These are phyloP conservation scores for Blastobotrys illinoisensis DNA, from an alignment of 1,139 yeast species.

Conservation along the genomic window DNA sequence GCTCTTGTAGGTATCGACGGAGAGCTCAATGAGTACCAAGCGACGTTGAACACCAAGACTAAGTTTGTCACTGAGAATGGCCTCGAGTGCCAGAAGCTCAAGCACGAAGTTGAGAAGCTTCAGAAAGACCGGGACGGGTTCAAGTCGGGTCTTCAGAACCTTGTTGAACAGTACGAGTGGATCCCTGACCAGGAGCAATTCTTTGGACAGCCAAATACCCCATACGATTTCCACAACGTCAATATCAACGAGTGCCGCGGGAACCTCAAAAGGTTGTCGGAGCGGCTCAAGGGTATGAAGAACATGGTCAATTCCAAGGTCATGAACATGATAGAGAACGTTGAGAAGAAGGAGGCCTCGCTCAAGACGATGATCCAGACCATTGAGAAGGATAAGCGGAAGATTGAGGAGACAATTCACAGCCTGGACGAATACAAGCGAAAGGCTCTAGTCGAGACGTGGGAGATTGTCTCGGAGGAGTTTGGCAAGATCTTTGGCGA, in stretches of 20 bases:
- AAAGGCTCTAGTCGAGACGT: slow-evolving; percentile 76
- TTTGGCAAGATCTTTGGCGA: slow-evolving; percentile 93
- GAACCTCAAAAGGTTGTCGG: slow-evolving; percentile 53
- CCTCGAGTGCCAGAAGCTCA: slow-evolving; percentile 52
- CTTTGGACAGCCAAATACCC: slow-evolving; percentile 35
- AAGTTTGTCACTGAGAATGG: slow-evolving; percentile 47
- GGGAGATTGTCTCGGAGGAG: slow-evolving; percentile 70
- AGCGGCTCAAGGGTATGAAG: slow-evolving; percentile 65
- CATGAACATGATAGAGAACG: slow-evolving; percentile 90
- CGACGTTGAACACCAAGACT: slow-evolving; percentile 47
- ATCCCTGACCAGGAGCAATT: slow-evolving; percentile 54
- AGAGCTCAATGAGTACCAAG: slow-evolving; percentile 63
- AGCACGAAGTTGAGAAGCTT: slow-evolving; percentile 61
- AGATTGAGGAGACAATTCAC: slow-evolving; percentile 84
- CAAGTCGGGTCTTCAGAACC: slow-evolving; percentile 42
- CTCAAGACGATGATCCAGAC: slow-evolving; percentile 78
- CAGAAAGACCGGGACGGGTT: slow-evolving; percentile 38
- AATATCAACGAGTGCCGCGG: slow-evolving; percentile 59
- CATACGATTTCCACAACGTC: slow-evolving; percentile 43
- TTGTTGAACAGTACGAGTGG: slow-evolving; percentile 65
- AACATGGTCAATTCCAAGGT: slow-evolving; percentile 82
- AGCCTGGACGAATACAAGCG: slow-evolving; percentile 83
- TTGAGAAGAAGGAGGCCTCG: slow-evolving; percentile 79
- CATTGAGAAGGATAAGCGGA: slow-evolving; percentile 83
- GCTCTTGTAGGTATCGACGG: slow-evolving; percentile 67